Percentiles rank a stretch among this genome's conserved stretches.
phyloP scores from a whole-genome alignment of 1,284 basidiomycete species.

The Ceratobasidium sp. region DNA sequence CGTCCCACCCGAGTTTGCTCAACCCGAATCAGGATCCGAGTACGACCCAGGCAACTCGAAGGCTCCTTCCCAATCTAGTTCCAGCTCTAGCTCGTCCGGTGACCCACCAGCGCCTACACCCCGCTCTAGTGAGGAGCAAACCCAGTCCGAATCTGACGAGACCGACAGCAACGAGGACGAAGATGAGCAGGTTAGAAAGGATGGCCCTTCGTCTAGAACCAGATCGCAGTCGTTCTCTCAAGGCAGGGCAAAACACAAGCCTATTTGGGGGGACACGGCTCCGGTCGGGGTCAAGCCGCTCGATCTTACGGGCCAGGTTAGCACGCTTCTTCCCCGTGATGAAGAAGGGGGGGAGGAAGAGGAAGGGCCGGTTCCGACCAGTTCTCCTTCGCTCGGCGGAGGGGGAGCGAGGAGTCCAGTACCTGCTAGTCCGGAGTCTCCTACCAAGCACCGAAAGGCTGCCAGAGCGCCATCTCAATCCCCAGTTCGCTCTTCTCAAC shows the following conservation, averaged over 20 bases:
- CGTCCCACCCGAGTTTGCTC: background rate
- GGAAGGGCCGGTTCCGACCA: background rate
- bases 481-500: background rate
- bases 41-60: background rate
- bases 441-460: background rate
- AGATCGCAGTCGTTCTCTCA: conserved; percentile 1
- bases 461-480: background rate
- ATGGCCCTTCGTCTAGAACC: background rate
- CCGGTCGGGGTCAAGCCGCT: background rate
- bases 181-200: background rate
- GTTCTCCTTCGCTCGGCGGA: conserved; percentile 10
- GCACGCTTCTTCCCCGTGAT: background rate
- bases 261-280: background rate
- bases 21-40: background rate
- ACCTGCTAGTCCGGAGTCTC: background rate
- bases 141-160: background rate
- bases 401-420: background rate
- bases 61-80: background rate
- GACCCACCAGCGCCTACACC: background rate
- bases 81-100: background rate
- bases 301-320: background rate
- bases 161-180: background rate
- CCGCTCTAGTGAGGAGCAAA: background rate
- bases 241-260: background rate
- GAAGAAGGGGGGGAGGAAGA: background rate